These are phyloP conservation scores for Hericium alpestre DNA, from an alignment of 768 basidiomycete genomes.

Conservation along the genomic window DNA sequence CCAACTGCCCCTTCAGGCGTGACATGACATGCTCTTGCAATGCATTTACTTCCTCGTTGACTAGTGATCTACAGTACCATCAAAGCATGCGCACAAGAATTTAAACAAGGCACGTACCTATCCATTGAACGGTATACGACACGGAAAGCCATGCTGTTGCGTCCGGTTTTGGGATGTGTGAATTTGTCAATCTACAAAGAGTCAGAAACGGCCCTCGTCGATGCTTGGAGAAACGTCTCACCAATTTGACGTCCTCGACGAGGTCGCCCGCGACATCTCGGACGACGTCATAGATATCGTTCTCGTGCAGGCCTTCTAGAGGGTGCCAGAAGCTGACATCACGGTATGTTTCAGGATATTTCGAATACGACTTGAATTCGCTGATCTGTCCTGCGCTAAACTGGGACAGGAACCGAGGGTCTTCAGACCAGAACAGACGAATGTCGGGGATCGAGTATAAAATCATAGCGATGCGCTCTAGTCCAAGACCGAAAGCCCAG, in stretches of 20 bases:
- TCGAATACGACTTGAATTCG: constrained; percentile 84
- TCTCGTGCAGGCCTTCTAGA: constrained; percentile 61
- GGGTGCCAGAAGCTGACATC: constrained; percentile 93
- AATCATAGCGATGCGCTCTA: constrained; percentile 97
- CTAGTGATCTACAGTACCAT: constrained; percentile 50
- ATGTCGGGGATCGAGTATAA: constrained; percentile 96
- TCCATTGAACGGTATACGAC: constrained; percentile 97
- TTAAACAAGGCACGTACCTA: constrained; percentile 34
- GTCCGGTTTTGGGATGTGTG: constrained; percentile 75
- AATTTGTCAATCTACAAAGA: constrained; percentile 78
- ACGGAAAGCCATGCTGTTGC: constrained; percentile 76
- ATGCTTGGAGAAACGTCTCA: constrained; percentile 22
- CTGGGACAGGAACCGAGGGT: constrained; percentile 79
- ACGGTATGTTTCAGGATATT: constrained; percentile 86
- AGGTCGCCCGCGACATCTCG: constrained; percentile 87
- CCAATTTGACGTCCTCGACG: constrained; percentile 83
- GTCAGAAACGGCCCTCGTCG: neutral
- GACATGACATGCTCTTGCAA: constrained; percentile 56
- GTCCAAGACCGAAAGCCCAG: constrained; percentile 96
- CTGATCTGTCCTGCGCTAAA: constrained; percentile 70
- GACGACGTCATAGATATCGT: constrained; percentile 94
- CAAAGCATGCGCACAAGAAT: neutral
- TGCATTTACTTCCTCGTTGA: constrained; percentile 82
- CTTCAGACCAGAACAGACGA: constrained; percentile 92
- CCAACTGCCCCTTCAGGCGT: constrained; percentile 47